Conservation (phyloP, 2,329 filamentous ascomycete species). For the Aspergillus quadrilineatus region DNA sequence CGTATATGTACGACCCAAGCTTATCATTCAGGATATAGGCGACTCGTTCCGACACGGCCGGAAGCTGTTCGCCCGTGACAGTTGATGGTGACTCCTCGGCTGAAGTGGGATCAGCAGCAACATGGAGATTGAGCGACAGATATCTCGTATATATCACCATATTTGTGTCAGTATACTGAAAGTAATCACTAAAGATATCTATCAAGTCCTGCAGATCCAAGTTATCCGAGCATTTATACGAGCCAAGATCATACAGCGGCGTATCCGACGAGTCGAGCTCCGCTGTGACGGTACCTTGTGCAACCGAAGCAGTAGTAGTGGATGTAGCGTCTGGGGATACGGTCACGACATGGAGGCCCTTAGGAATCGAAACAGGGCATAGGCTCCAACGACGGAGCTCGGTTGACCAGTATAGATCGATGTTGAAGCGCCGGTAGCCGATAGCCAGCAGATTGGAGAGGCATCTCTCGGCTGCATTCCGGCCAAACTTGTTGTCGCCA, state of each 20-base stretch:
- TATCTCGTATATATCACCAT: constrained; percentile 55
- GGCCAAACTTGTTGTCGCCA: constrained; percentile 52
- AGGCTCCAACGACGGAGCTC: constrained; percentile 56
- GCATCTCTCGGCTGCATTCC: constrained; percentile 53
- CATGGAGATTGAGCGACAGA: constrained; percentile 61
- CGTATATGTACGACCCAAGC: constrained; percentile 55
- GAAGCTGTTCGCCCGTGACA: constrained; percentile 46
- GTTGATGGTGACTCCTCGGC: constrained; percentile 45
- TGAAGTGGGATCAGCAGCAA: constrained; percentile 46
- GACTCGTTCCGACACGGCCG: constrained; percentile 45
- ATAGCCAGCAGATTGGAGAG: constrained; percentile 62
- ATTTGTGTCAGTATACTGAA: constrained; percentile 54
- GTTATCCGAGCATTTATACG: constrained; percentile 55
- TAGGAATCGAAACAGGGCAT: constrained; percentile 58
- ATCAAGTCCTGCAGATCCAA: constrained; percentile 54
- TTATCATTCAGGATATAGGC: constrained; percentile 50
- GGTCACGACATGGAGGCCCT: constrained; percentile 22
- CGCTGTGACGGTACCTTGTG: constrained; percentile 25
- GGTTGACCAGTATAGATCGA: constrained; percentile 66
- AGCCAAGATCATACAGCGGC: constrained; percentile 50
- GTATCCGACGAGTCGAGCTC: constrained; percentile 25
- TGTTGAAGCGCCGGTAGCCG: constrained; percentile 58
- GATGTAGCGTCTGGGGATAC: constrained; percentile 25
- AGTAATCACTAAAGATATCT: constrained; percentile 53
- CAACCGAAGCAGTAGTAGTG: constrained; percentile 24